These are phyloP conservation scores for Conringia planisiliqua DNA, from an alignment of 345 rosid species.

Conservation along the genomic window DNA sequence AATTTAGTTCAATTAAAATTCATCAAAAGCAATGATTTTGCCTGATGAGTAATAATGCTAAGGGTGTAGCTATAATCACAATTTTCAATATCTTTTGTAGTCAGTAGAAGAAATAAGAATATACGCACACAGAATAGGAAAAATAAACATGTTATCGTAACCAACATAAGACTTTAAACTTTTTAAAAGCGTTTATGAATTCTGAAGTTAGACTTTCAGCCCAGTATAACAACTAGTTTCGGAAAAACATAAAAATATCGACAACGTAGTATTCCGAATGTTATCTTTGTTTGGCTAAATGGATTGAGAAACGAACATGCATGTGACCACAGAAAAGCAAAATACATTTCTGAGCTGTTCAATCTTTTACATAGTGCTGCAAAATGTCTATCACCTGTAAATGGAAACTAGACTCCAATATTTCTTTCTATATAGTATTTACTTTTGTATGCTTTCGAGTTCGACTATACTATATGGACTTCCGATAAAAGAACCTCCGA, in stretches of 20 bases:
- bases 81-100: too few relatives aligned
- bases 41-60: background rate
- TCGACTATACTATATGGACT: background rate
- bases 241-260: too few relatives aligned
- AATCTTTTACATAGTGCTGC: constrained; percentile 5
- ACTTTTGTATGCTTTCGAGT: background rate
- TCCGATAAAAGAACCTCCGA: background rate
- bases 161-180: too few relatives aligned
- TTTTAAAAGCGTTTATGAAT: too few relatives aligned
- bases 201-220: too few relatives aligned
- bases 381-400: background rate
- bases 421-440: background rate
- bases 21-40: background rate
- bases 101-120: too few relatives aligned
- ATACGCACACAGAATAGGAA: too few relatives aligned
- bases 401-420: background rate
- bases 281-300: too few relatives aligned
- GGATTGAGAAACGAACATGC: background rate
- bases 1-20: background rate
- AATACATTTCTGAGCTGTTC: constrained; percentile 21
- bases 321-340: constrained; percentile 24
- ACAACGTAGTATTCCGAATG: too few relatives aligned
- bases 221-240: too few relatives aligned
- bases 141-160: too few relatives aligned
- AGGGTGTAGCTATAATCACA: too few relatives aligned